Base-by-base conservation (phyloP, 257 asterid genomes). In the Petunia axillaris region DNA sequence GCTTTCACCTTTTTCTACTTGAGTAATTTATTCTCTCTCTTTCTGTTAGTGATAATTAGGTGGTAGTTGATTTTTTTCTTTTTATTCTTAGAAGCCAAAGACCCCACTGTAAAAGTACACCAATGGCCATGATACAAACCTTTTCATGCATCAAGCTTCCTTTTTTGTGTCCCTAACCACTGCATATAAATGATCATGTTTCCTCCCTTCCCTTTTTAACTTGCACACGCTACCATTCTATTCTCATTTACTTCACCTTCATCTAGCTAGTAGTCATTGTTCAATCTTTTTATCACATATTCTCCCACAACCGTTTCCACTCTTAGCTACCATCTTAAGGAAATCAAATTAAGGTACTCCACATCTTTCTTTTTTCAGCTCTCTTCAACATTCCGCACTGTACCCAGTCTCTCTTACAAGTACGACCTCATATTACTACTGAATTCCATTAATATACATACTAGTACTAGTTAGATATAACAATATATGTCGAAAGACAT, bases 141-240 rank as follows among this genome's bases (percentile, higher is more conserved):
- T 87, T 87, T 89, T 87, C 95, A 90, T 88, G 92, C 91, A 90
- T 80, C 74, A 54, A 64, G 74, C 43, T 25, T 74, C 60, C 79
- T 81, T 75, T 41, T 77, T 35, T 65, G 63, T n/a, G 73, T 40
- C 70, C 77, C 87, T 87, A 62, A 82, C 88, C 85, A 75, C 74
- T 60, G 80, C 83, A 85, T 91, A 90, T 89, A 89, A 85, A 90
- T 86, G 78, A 82, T 83, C 87, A 81, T 80, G 91, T 70, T 65
- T 46, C 77, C 73, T 81, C 82, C 84, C 88, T 85, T 74, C 73
- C 73, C 88, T 79, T 81, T 84, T 88, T 85, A 4, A 40, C 75
- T 53, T 67, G 54, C 70, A 65, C 67, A 54, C 64, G 14, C 25
- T 66, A 57, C 80, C 16, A 53, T 62, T 64, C 60, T 75, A 63